Percentiles rank a stretch among this genome's conserved stretches.
These are phyloP conservation scores for Spizellomyces punctatus DNA, from an alignment of 192 early-diverging fungal genomes.

Conservation along the genomic window DNA sequence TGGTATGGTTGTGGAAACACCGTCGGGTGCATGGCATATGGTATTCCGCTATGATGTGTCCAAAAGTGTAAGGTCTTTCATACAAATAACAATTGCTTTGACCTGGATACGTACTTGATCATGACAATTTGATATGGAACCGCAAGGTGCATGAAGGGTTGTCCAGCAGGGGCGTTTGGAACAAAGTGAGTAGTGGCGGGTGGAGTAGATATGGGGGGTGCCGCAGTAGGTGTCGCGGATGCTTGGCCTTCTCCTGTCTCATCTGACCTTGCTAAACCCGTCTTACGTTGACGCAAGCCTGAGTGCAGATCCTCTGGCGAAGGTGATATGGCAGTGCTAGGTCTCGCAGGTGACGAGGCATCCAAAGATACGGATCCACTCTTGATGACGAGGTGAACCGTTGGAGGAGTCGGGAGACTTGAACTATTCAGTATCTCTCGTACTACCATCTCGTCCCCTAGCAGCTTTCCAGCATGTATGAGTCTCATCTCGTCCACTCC, in stretches of 20 bases:
- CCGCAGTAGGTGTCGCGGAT: neutral
- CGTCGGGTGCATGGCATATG: conserved; percentile 32
- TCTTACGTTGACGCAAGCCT: neutral
- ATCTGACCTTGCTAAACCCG: neutral
- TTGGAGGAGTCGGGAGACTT: conserved; percentile 10
- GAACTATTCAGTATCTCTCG: neutral
- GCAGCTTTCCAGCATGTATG: conserved; percentile 32
- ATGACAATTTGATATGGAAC: conserved; percentile 32
- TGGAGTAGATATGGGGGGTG: neutral
- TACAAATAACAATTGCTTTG: neutral
- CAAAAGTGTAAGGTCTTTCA: neutral
- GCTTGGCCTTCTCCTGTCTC: neutral
- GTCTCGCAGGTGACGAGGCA: neutral
- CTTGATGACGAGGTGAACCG: conserved; percentile 33
- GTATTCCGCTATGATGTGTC: conserved; percentile 29
- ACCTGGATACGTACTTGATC: conserved; percentile 31
- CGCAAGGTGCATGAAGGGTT: conserved; percentile 10
- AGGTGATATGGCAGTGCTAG: neutral
- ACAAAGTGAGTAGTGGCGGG: neutral
- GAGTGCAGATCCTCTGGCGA: neutral
- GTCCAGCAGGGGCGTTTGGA: neutral
- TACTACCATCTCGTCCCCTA: conserved; percentile 18
- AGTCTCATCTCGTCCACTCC: conserved; percentile 20
- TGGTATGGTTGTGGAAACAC: neutral
- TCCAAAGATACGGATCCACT: neutral